A percentile compares a stretch with the other conserved stretches of the same genome.
Evolutionary conservation across 257 asterid genomes (phyloP).

Genomic region (Solanum medicagineum): DNA sequence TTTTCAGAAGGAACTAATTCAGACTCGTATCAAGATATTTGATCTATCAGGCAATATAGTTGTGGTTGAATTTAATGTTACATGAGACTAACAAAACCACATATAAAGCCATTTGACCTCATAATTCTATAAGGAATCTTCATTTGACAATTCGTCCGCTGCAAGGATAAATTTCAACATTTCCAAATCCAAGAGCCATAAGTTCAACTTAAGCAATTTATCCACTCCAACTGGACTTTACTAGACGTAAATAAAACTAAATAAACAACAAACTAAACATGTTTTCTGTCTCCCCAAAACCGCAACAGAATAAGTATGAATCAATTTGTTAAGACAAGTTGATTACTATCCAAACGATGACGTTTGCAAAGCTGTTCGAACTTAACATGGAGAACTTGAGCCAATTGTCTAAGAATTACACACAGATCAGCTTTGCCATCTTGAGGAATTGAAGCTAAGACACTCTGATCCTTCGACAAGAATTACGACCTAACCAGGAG

Average conservation of each 20-base stretch:
- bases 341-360: not conserved
- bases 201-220: not conserved
- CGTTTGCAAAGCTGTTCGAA: not conserved
- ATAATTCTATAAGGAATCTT: not conserved
- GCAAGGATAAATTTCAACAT: too few relatives aligned
- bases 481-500: not conserved
- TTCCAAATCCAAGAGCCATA: not conserved
- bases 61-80: not conserved
- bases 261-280: not conserved
- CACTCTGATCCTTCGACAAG: not conserved
- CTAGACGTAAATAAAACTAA: not conserved
- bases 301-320: not conserved
- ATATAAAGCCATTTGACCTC: not conserved
- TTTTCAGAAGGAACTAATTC: not conserved
- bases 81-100: not conserved
- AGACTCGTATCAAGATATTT: not conserved
- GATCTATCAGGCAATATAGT: not conserved
- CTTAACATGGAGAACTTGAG: not conserved
- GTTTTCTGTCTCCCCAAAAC: not conserved
- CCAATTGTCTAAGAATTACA: not conserved
- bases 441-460: not conserved
- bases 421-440: not conserved
- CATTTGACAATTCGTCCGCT: not conserved
- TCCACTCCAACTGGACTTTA: not conserved
- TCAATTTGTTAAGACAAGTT: not conserved